Conservation (phyloP, 352 stramenopile genomes). For the Globisporangium perplexum region DNA sequence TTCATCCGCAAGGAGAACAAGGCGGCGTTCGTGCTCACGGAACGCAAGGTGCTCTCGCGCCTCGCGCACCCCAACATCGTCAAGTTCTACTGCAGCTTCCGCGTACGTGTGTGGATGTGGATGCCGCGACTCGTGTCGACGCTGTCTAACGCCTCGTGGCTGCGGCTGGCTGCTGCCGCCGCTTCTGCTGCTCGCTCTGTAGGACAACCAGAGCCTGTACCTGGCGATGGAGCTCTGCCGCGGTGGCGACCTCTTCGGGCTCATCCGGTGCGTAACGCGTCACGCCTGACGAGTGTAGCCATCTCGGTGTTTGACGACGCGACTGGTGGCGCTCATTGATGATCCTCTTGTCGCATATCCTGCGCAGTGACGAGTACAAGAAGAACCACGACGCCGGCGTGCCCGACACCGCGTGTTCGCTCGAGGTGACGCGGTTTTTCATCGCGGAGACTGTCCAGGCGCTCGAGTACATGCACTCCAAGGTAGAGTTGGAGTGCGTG, state of each 20-base stretch:
- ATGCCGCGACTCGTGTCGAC: background rate
- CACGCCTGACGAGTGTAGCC: background rate
- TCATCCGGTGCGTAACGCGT: conserved; percentile 56
- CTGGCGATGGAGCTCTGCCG: conserved; percentile 85
- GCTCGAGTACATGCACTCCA: conserved; percentile 93
- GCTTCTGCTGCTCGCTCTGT: background rate
- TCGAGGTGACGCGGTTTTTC: conserved; percentile 88
- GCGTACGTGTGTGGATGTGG: conserved; percentile 30
- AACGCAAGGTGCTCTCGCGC: conserved; percentile 86
- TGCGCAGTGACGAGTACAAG: conserved; percentile 34
- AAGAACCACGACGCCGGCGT: conserved; percentile 55
- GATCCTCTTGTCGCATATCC: conserved; percentile 10
- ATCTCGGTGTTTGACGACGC: background rate
- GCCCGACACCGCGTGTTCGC: conserved; percentile 52
- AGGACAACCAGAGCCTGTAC: conserved; percentile 87
- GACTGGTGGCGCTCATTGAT: no score
- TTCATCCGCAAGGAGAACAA: conserved; percentile 92
- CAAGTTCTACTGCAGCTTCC: conserved; percentile 88
- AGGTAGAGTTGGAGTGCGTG: conserved; percentile 29
- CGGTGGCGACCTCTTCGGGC: conserved; percentile 69
- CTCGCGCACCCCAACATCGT: conserved; percentile 86
- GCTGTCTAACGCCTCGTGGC: background rate
- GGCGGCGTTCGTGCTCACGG: conserved; percentile 87
- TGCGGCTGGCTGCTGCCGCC: conserved; percentile 8
- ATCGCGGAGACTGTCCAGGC: conserved; percentile 90